Evolutionary conservation across 495 filamentous ascomycete species (phyloP), one percentile per base, ranked within the genome.

Genomic region (Xylaria palmicola): DNA sequence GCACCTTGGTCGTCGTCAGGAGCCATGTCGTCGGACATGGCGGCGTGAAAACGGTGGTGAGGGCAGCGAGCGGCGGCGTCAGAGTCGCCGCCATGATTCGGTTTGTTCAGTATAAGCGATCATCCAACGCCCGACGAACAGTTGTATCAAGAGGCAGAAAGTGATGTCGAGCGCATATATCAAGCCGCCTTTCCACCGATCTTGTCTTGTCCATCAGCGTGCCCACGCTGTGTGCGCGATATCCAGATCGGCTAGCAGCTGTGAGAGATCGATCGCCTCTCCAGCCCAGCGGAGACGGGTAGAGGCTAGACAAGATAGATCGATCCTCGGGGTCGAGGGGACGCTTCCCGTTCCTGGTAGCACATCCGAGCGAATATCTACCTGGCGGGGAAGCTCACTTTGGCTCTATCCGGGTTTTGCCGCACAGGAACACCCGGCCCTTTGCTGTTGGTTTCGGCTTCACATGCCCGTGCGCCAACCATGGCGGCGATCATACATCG

Each of bases 41-140:
- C 6, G 73, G 75, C 22, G 56, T 70, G 65, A 79, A 79, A 36
- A 79, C 60, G 19, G 75, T 72, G 15, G 75, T 77, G 50, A 79
- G 69, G 9, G 74, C 71, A 22, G 69, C 68, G 19, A 79, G 64
- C 4, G 56, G 56, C 24, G 56, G 56, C 19, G 43, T 59, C 10
- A 39, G 48, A 32, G 43, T 56, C 53, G 39, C 53, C 53, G 53
- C 8, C 53, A 56, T 56, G 53, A 3, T 56, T 24, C 7, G 6
- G 39, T 32, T 39, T 12, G 44, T 56, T 43, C 39, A 34, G 37
- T 30, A 44, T n/a, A n/a, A 19, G 39, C 39, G 17, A 15, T 27
- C 53, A 56, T 56, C 26, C 39, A 56, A 39, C 27, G 53, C 53
- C 22, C 53, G 39, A 44, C 17, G 26, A 37, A 44, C 39, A 26